These are phyloP conservation scores for Paracoccidioides brasiliensis DNA, from an alignment of 2,329 filamentous ascomycete species.

Conservation along the genomic window DNA sequence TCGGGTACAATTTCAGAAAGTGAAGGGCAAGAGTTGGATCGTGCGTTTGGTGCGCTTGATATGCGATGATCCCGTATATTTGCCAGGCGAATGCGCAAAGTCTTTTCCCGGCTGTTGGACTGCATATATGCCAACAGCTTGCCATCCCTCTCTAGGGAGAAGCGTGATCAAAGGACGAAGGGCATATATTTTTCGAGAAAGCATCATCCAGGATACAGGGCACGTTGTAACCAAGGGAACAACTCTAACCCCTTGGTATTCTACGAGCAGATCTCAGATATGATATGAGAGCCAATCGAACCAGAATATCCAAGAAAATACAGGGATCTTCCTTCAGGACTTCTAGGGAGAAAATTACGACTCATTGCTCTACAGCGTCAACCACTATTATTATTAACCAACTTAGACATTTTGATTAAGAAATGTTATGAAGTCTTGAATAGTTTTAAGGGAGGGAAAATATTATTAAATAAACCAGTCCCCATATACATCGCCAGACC, in stretches of 20 bases:
- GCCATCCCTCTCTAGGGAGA: not conserved
- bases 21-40: constrained; percentile 41
- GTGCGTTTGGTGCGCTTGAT: constrained; percentile 38
- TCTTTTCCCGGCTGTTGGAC: too few relatives aligned
- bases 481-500: not conserved
- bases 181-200: not conserved
- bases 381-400: too few relatives aligned
- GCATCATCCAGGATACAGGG: not conserved
- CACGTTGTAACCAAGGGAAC: not conserved
- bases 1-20: constrained; percentile 31
- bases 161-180: not conserved
- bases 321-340: not conserved
- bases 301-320: too few relatives aligned
- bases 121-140: too few relatives aligned
- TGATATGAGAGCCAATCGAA: not conserved
- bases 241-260: not conserved
- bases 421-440: too few relatives aligned
- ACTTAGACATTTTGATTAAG: too few relatives aligned
- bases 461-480: too few relatives aligned
- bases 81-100: too few relatives aligned
- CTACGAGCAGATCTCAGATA: not conserved
- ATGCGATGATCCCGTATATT: constrained; percentile 25
- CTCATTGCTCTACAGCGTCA: too few relatives aligned
- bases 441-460: too few relatives aligned
- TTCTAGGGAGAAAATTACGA: too few relatives aligned